Evolutionary conservation across 768 basidiomycete species (phyloP).

Genomic region (Clitopilus passeckerianus): DNA sequence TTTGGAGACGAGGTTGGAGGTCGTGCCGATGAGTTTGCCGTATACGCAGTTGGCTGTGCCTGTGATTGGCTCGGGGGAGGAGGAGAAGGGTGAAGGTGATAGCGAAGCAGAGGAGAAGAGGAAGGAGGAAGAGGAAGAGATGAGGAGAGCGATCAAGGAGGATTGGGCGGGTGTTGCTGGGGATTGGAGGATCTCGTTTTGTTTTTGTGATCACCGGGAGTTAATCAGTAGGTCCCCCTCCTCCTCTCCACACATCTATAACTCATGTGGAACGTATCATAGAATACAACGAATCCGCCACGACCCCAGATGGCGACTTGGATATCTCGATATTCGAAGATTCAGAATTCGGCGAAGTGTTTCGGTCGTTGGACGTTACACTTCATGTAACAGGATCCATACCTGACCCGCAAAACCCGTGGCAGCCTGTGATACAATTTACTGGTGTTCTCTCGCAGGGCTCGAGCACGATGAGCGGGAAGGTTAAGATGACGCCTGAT

Average conservation of each 20-base stretch:
- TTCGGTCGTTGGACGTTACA: slow-evolving; percentile 42
- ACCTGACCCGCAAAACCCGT: slow-evolving; percentile 42
- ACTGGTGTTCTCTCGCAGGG: slow-evolving; percentile 43
- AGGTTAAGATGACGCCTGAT: slow-evolving; percentile 52
- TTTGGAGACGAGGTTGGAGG: slow-evolving; percentile 20
- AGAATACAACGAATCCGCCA: slow-evolving; percentile 38
- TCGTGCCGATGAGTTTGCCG: slow-evolving; percentile 47
- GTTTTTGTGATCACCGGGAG: slow-evolving; percentile 65
- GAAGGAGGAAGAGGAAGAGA: background rate
- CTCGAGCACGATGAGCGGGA: slow-evolving; percentile 45
- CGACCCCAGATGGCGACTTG: slow-evolving; percentile 23
- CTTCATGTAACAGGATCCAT: slow-evolving; percentile 36
- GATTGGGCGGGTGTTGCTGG: slow-evolving; percentile 64
- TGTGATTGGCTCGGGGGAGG: slow-evolving; percentile 19
- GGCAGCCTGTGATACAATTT: slow-evolving; percentile 49
- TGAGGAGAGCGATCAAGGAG: slow-evolving; percentile 12
- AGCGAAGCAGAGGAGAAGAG: too few relatives aligned
- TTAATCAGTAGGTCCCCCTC: slow-evolving; percentile 45
- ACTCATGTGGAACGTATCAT: background rate
- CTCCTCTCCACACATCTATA: slow-evolving; percentile 1
- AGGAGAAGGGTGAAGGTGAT: background rate
- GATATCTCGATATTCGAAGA: slow-evolving; percentile 46
- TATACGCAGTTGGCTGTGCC: slow-evolving; percentile 49
- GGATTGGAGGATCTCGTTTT: slow-evolving; percentile 58
- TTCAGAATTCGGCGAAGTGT: slow-evolving; percentile 45